Percentiles rank a stretch among this genome's conserved stretches.
Evolutionary conservation across 78 protist genomes (phyloP).

Genomic region (Bodo saltans): DNA sequence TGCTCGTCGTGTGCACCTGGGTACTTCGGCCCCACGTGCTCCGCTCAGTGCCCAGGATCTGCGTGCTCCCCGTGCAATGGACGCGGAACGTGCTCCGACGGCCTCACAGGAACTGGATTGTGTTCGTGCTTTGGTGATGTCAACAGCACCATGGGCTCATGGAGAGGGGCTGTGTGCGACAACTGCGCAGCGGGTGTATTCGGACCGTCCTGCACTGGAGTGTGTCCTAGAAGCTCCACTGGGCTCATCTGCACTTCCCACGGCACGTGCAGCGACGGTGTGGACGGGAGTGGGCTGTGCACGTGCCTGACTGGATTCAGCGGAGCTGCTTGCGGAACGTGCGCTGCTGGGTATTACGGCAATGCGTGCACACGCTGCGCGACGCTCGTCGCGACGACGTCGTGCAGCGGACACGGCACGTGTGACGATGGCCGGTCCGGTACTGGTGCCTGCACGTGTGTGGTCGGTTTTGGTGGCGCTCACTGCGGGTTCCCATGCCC

Average conservation of each 20-base stretch:
- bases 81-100: background rate
- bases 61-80: background rate
- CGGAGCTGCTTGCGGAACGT: background rate
- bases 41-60: background rate
- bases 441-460: slow-evolving; percentile 14
- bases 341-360: slow-evolving; percentile 8
- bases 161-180: slow-evolving; percentile 13
- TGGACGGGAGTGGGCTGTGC: background rate
- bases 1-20: background rate
- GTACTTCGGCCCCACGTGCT: background rate
- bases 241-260: slow-evolving; percentile 5
- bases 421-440: slow-evolving; percentile 16
- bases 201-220: background rate
- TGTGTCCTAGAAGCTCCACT: background rate
- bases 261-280: slow-evolving; percentile 13
- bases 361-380: background rate
- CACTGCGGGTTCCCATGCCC: background rate
- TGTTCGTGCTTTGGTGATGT: background rate
- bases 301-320: background rate
- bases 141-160: background rate
- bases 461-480: background rate
- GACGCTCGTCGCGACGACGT: background rate
- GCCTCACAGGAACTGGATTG: background rate
- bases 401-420: slow-evolving; percentile 32
- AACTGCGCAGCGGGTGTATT: background rate